Evolutionary conservation across 1,284 basidiomycete genomes (phyloP), one percentile per base, ranked within the genome.

Genomic region (Schizopora paradoxa): DNA sequence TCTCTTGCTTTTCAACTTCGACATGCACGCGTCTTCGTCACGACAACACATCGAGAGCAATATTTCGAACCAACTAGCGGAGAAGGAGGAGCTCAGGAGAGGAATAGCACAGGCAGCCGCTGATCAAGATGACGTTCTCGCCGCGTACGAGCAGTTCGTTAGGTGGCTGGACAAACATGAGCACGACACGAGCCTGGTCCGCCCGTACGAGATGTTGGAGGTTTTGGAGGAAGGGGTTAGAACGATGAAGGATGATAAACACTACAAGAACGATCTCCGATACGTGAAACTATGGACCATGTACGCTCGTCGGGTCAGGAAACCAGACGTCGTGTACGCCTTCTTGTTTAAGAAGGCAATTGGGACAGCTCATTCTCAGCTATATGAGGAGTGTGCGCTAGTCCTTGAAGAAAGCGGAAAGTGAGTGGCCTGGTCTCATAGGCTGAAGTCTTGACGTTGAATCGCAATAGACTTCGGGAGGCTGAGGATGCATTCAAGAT

Each of bases 221-320:
- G 60, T 81, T 11, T 66, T 82, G 6, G 87, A 92, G 55, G 77
- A 82, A 52, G 79, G 82, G 0, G 89, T 86, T 0, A 69, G 84
- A 18, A 76, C 79, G 42, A 95, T 97, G 62, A 79, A 86, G 49
- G 75, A 79, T 21, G 90, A 94, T 57, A 69, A 76, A 26, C 69
- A 82, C 22, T 98, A 95, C 66, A 80, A 80, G 57, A 82, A 84
- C 52, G 94, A 98, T 67, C 66, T 88, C 44, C 77, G 94, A 31
- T 96, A 97, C 64, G 74, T 97, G 39, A 88, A 86, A 62, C 66
- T 95, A 25, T 96, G 93, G 93, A 77, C 82, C 13, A 69, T 85
- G 49, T 92, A 92, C 61, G 82, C 89, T 1, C 74, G 77, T 38
- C 74, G 80, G 53, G 74, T 86, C 19, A 73, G 79, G 53, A 68